Evolutionary conservation across 306 rosid genomes (phyloP).

Genomic region (Herpetospermum pedunculosum): DNA sequence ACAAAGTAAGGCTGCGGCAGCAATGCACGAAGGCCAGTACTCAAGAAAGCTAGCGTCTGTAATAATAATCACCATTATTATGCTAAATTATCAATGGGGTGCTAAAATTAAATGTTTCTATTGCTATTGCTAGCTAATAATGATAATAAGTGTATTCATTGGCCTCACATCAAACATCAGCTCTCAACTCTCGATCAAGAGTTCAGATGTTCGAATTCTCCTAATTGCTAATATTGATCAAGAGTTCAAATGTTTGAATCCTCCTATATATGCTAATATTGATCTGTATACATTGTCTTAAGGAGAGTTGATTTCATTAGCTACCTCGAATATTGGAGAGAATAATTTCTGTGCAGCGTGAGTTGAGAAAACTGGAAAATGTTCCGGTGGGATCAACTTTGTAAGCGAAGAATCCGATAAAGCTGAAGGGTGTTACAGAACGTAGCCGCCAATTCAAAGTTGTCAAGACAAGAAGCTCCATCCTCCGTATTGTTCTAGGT

Average conservation of each 20-base stretch:
- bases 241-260: no score
- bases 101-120: not conserved
- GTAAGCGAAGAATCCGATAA: constrained; percentile 65
- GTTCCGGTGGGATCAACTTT: constrained; percentile 66
- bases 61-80: not conserved
- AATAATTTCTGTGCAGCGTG: constrained; percentile 74
- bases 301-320: not conserved
- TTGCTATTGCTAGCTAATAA: not conserved
- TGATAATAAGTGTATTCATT: not conserved
- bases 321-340: constrained; percentile 66
- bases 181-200: no score
- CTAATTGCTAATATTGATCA: no score
- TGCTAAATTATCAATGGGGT: not conserved
- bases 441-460: constrained; percentile 92
- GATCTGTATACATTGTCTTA: no score
- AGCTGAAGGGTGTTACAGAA: constrained; percentile 89
- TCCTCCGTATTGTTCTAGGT: constrained; percentile 66
- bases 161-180: no score
- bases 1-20: constrained; percentile 78
- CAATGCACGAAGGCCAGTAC: constrained; percentile 93
- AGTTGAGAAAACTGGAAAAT: constrained; percentile 44
- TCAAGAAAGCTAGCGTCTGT: constrained; percentile 78
- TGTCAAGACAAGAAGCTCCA: constrained; percentile 83
- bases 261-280: no score
- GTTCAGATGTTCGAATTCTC: no score